Evolutionary conservation across 1,284 basidiomycete species (phyloP).

Genomic region (Bjerkandera adusta): DNA sequence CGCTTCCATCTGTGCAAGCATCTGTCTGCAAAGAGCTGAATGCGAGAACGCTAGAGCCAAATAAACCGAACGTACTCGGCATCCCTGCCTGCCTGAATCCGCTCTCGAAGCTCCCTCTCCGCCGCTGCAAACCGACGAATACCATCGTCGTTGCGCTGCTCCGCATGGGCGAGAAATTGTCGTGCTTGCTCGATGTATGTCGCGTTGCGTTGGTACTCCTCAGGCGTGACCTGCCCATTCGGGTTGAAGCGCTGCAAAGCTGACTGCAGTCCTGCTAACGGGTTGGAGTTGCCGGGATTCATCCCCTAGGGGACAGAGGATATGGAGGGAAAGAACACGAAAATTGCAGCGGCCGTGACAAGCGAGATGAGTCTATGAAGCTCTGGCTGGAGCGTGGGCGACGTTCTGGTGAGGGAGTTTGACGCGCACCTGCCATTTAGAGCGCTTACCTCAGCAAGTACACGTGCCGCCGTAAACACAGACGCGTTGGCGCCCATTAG

Average conservation of each 20-base stretch:
- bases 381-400: too few species aligned
- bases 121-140: conserved; percentile 30
- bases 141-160: conserved; percentile 34
- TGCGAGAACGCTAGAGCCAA: not conserved
- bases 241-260: conserved; percentile 7
- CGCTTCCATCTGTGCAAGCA: conserved; percentile 6
- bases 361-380: not conserved
- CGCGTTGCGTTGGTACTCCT: conserved; percentile 14
- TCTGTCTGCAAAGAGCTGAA: conserved; percentile 5
- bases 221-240: conserved; percentile 18
- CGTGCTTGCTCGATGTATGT: conserved; percentile 4
- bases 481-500: too few species aligned
- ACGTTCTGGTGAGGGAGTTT: too few species aligned
- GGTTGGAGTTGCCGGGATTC: too few species aligned
- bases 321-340: too few species aligned
- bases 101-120: conserved; percentile 25
- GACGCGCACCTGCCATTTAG: too few species aligned
- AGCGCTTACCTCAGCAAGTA: too few species aligned
- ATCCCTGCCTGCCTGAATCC: conserved; percentile 36
- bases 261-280: too few species aligned
- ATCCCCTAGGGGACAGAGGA: too few species aligned
- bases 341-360: too few species aligned
- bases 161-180: conserved; percentile 6
- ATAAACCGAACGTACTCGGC: conserved; percentile 33
- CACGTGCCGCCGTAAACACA: too few species aligned